Evolutionary conservation across 1,139 yeast genomes (phyloP), one percentile per base, ranked within the genome.

Genomic region (Magnusiomyces suaveolens): DNA sequence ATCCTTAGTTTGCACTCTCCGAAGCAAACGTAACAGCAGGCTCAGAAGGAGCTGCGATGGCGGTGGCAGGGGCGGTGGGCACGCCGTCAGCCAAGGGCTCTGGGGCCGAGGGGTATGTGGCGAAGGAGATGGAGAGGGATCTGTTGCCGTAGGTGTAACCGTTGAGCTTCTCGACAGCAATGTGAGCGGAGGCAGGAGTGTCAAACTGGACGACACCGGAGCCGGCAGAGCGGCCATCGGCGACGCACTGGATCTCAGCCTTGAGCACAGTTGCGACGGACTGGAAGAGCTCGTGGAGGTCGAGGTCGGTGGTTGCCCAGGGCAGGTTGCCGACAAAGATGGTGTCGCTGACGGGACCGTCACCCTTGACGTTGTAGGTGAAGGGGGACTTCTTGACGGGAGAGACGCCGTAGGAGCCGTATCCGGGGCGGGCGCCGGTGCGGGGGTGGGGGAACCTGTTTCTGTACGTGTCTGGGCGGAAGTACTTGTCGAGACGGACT

Each of bases 71-170:
- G 24, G 57, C 38, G 26, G 39, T 33, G 33, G 52, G 47, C 25
- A 46, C 48, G 26, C 51, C 39, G 29, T 29, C 46, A 23, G 38
- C 38, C 21, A 29, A 16, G 36, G 51, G 32, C 21, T 33, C 51
- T 2, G 52, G 36, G 12, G 18, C 26, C 12, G 25, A 36, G n/a
- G 41, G 57, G 54, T 64, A 64, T 38, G 63, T 58, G 18, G 68
- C 95, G 69, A 76, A 89, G 1, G 88, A 73, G 50, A 89, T 78
- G 50, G 69, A 73, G 63, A 89, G 72, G 59, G 79, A 80, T 64
- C 95, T 82, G 49, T 87, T 89, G 63, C 97, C 97, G 65, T 90
- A 90, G 61, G 78, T 82, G 70, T 90, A 89, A 55, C 81, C 82
- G 67, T 87, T 76, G 66, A 90, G 78, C 70, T 84, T 86, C 55